These are phyloP conservation scores for Athelia sp. DNA, from an alignment of 1,284 basidiomycete genomes.

Conservation along the genomic window DNA sequence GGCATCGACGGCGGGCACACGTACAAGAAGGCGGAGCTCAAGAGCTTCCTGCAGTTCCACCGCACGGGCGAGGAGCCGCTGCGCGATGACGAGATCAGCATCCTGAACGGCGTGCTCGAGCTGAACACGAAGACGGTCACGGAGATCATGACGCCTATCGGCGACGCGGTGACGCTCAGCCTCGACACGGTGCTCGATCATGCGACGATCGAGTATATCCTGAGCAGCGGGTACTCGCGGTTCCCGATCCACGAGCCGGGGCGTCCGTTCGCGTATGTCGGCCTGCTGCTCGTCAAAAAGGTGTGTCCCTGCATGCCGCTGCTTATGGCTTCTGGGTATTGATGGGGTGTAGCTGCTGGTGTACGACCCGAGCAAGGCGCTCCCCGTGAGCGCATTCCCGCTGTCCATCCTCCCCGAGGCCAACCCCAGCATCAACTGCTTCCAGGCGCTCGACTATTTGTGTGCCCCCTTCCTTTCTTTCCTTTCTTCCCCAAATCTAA, in stretches of 20 bases:
- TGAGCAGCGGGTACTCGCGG: slow-evolving; percentile 86
- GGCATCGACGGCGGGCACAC: slow-evolving; percentile 71
- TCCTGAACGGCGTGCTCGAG: slow-evolving; percentile 84
- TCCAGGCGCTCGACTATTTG: slow-evolving; percentile 86
- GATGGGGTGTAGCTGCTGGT: slow-evolving; percentile 63
- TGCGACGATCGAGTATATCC: slow-evolving; percentile 67
- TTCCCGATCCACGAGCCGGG: slow-evolving; percentile 87
- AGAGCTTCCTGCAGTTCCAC: slow-evolving; percentile 91
- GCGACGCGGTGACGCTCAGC: slow-evolving; percentile 77
- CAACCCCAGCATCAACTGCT: slow-evolving; percentile 78
- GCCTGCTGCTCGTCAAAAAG: slow-evolving; percentile 86
- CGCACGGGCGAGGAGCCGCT: slow-evolving; percentile 83
- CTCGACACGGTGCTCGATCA: slow-evolving; percentile 80
- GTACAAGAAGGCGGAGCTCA: slow-evolving; percentile 90
- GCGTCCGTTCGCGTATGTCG: slow-evolving; percentile 75
- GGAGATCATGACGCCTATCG: slow-evolving; percentile 85
- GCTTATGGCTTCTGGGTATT: no score
- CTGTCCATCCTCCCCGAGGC: slow-evolving; percentile 92
- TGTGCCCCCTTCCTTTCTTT: slow-evolving; percentile 24
- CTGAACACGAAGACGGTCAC: slow-evolving; percentile 82
- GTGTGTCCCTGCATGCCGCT: slow-evolving; percentile 24
- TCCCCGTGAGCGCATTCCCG: slow-evolving; percentile 71
- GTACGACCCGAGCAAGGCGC: slow-evolving; percentile 82
- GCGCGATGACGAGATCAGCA: slow-evolving; percentile 84
- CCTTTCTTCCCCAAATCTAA: no score